Conservation (phyloP, 192 early-diverging fungal species). For the Podila clonocystis region DNA sequence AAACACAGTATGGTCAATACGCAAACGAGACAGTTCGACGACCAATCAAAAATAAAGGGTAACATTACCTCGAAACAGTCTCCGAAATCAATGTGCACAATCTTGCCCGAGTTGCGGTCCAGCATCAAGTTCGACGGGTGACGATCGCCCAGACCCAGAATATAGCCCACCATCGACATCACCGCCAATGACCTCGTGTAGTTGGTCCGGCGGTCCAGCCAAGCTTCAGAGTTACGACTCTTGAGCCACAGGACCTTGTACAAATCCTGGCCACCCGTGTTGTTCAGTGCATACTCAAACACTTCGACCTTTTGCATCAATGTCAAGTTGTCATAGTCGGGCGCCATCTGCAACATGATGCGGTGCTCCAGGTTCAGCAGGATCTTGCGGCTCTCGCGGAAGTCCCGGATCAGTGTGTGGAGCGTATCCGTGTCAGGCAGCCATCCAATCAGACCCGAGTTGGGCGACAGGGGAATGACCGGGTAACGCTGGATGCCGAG, state of each 20-base stretch:
- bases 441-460: slow-evolving; percentile 96
- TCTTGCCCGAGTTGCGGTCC: slow-evolving; percentile 86
- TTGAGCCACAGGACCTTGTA: slow-evolving; percentile 94
- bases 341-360: slow-evolving; percentile 91
- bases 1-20: background rate
- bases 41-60: slow-evolving; percentile 12
- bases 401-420: slow-evolving; percentile 85
- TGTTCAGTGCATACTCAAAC: slow-evolving; percentile 92
- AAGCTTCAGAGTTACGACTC: slow-evolving; percentile 95
- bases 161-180: slow-evolving; percentile 99
- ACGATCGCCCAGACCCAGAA: slow-evolving; percentile 95
- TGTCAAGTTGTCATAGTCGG: slow-evolving; percentile 89
- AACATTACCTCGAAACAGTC: slow-evolving; percentile 90
- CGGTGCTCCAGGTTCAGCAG: slow-evolving; percentile 90
- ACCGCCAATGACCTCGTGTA: slow-evolving; percentile 95
- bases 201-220: slow-evolving; percentile 94
- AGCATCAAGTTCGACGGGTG: slow-evolving; percentile 98
- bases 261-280: slow-evolving; percentile 91
- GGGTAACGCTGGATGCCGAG: slow-evolving; percentile 91
- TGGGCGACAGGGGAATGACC: slow-evolving; percentile 93
- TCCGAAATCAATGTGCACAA: slow-evolving; percentile 98
- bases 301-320: slow-evolving; percentile 92
- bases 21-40: background rate
- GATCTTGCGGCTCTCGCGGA: slow-evolving; percentile 84
- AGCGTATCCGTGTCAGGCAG: slow-evolving; percentile 91